These are phyloP conservation scores for Fusarium foetens DNA, from an alignment of 2,329 filamentous ascomycete species.

Conservation along the genomic window DNA sequence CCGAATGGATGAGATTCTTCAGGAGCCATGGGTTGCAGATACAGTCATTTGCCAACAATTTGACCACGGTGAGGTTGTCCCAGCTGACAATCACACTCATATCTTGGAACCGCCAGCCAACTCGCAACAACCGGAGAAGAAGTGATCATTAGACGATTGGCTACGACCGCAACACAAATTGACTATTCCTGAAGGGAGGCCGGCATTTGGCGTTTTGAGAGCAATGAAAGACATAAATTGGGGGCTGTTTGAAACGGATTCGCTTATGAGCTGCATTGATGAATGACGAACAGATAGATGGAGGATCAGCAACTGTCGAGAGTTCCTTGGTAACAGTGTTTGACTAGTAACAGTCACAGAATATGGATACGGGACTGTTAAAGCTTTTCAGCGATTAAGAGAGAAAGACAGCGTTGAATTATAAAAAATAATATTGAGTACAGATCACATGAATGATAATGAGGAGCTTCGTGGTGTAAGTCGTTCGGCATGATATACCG, in stretches of 20 bases:
- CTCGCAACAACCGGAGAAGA: constrained; percentile 46
- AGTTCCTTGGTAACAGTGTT: constrained; percentile 15
- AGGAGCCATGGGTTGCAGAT: constrained; percentile 89
- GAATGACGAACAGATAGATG: constrained; percentile 41
- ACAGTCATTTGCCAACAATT: constrained; percentile 86
- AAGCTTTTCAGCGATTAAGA: background rate
- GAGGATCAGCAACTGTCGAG: constrained; percentile 38
- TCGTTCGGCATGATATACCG: constrained; percentile 8
- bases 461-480: background rate
- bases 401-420: constrained; percentile 17
- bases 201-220: constrained; percentile 42
- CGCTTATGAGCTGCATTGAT: constrained; percentile 32
- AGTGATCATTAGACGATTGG: constrained; percentile 25
- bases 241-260: constrained; percentile 30
- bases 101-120: constrained; percentile 78
- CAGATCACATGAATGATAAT: background rate
- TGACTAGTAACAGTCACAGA: constrained; percentile 2
- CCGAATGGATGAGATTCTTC: constrained; percentile 84
- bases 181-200: constrained; percentile 1
- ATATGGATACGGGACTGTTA: constrained; percentile 1
- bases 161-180: constrained; percentile 5
- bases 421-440: background rate
- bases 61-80: constrained; percentile 74
- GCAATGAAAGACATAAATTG: constrained; percentile 27
- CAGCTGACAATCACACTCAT: constrained; percentile 82